Evolutionary conservation across 164 flowering plant genomes (phyloP), one percentile per base, ranked within the genome.

Genomic region (Annona squamosa): DNA sequence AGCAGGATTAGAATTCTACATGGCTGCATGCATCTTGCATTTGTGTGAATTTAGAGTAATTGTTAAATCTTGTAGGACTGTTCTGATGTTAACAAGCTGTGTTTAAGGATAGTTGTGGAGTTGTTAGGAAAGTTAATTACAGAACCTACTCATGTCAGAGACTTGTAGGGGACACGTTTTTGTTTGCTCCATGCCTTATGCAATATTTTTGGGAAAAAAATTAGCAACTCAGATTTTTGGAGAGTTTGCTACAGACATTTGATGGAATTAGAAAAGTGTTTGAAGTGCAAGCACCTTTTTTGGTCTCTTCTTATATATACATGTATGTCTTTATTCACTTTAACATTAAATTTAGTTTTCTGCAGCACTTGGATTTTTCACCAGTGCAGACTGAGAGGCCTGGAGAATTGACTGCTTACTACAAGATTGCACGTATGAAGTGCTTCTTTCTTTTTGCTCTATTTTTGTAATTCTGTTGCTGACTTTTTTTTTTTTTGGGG

Each of bases 371-470:
- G 82, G 93, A 96, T 87, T 81, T 68, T 82, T 81, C 81, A 76
- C 90, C 86, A 64, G 87, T 96, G 76, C 80, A 81, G 9, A 85
- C 97, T 71, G 99, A 90, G 77, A 87, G 90, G 64, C 97, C 97
- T 63, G 99, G 98, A 67, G 99, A 95, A 74, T 63, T 92, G 82
- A 86, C 89, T 79, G 98, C 99, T 46, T 94, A 96, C 84, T 96
- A 96, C 84, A 96, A 93, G 78, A 96, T 96, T 85, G 97, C 99
- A 78, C 81, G 99, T 96, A 83, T 82, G 90, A 48, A 66, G 46
- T 46, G 46, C 46, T 69, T 56, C 52, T 73, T 46, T 63, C 46
- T 71, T 61, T 47, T 65, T 44, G 72, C 42, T 37, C 63, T 37
- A 16, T 65, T 67, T 48, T 17, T n/a, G 71, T n/a, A 12, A 72